A percentile compares a stretch with the other conserved stretches of the same genome.
These are phyloP conservation scores for Daldinia decipiens DNA, from an alignment of 495 filamentous ascomycete genomes.

Conservation along the genomic window DNA sequence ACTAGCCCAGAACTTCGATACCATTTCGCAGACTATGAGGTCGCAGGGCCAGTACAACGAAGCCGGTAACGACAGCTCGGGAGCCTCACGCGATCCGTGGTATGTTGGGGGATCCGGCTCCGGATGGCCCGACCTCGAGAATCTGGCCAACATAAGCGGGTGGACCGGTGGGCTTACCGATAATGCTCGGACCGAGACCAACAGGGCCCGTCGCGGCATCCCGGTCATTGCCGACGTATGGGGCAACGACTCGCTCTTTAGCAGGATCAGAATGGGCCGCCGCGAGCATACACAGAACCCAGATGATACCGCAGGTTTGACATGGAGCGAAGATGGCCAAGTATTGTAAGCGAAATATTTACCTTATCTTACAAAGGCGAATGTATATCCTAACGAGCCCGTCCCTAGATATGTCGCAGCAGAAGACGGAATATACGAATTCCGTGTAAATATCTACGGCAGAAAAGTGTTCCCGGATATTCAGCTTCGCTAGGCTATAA, in stretches of 20 bases:
- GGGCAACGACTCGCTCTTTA: slow-evolving; percentile 39
- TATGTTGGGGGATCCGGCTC: slow-evolving; percentile 27
- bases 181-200: slow-evolving; percentile 31
- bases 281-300: slow-evolving; percentile 50
- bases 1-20: slow-evolving; percentile 40
- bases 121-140: slow-evolving; percentile 50
- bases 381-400: slow-evolving; percentile 28
- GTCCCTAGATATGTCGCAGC: slow-evolving; percentile 74
- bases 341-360: slow-evolving; percentile 66
- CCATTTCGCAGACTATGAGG: slow-evolving; percentile 27
- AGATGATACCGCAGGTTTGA: slow-evolving; percentile 71
- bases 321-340: slow-evolving; percentile 76
- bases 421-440: slow-evolving; percentile 78
- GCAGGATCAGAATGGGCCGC: slow-evolving; percentile 38
- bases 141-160: slow-evolving; percentile 46
- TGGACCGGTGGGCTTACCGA: slow-evolving; percentile 30
- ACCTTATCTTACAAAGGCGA: too few relatives aligned
- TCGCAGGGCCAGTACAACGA: slow-evolving; percentile 29
- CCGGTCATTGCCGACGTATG: slow-evolving; percentile 47
- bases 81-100: slow-evolving; percentile 36
- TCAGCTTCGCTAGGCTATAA: slow-evolving; percentile 58
- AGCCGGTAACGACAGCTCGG: slow-evolving; percentile 3
- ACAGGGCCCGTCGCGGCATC: slow-evolving; percentile 39
- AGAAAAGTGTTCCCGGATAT: slow-evolving; percentile 73
- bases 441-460: slow-evolving; percentile 70